A percentile compares a stretch with the other conserved stretches of the same genome.
phyloP scores from a whole-genome alignment of 2,329 filamentous ascomycete genomes.

The Trematosphaeria pertusa region DNA sequence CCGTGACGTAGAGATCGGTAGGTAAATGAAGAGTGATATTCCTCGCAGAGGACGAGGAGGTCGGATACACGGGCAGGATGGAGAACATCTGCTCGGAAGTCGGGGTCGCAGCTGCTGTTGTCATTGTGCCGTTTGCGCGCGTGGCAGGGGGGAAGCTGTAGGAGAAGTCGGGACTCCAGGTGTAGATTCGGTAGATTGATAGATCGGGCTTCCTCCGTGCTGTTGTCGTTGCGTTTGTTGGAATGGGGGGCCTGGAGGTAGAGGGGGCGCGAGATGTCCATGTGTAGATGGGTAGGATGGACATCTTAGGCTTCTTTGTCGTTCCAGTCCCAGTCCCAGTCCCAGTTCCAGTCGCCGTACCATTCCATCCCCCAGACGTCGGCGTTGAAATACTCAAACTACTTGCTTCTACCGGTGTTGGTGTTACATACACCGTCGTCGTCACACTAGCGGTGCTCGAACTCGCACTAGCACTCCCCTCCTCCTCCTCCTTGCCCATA shows the following conservation, averaged over 20 bases:
- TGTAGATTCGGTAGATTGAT: no score
- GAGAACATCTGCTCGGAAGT: neutral
- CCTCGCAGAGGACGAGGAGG: no score
- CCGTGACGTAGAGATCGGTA: neutral
- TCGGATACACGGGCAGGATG: neutral
- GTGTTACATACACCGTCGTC: constrained; percentile 5
- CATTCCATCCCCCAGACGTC: neutral
- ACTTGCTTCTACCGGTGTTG: neutral
- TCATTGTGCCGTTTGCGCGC: neutral
- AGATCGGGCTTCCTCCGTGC: no score
- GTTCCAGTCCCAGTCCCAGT: no score
- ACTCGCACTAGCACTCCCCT: neutral
- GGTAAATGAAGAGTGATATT: neutral
- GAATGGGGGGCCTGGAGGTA: no score
- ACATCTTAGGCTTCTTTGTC: no score
- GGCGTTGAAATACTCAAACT: neutral
- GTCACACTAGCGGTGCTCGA: neutral
- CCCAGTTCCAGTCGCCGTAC: neutral
- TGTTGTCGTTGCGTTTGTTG: no score
- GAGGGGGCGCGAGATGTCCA: no score
- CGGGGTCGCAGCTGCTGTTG: no score
- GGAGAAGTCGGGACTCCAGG: neutral
- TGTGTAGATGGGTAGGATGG: no score
- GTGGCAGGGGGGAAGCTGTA: neutral
- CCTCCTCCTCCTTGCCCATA: neutral